Base-by-base conservation (phyloP, 371 early-diverging fungal species). In the Smittium culicis region DNA sequence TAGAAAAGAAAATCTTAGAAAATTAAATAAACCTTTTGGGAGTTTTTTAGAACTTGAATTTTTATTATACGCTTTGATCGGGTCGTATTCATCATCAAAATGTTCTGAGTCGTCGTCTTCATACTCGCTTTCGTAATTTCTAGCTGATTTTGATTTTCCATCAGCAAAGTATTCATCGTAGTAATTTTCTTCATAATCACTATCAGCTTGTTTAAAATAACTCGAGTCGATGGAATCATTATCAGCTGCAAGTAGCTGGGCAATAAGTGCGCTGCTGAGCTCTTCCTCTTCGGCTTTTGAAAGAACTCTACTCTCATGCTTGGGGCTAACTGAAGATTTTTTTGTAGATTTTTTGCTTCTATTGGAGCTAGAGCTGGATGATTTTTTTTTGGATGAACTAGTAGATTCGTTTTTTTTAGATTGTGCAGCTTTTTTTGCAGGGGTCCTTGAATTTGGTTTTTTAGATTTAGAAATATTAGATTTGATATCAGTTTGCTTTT, bases 221-320 rank as follows among this genome's bases (percentile, higher is more conserved):
- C 56, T 27, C 11, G 27, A 54, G 28, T 20, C 45, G 11, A 45
- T 45, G 5, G 45, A 45, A 11, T 5, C 45, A 45, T 45, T 56
- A 64, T 89, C 88, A 71, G 88, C 85, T 8, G 88, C 87, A 32
- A 89, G 72, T 67, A 89, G 74, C 67, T 87, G 80, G 60, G 90
- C 90, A 74, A 89, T 89, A 31, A 85, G 73, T 8, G 88, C 90
- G 30, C 85, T 85, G 70, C 88, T 87, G 83, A 89, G 82, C 70
- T 83, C 87, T 64, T 88, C 90, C 70, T 89, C 90, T 71, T 89
- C 83, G 61, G 85, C 84, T n/a, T 81, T 79, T 14, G 79, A 73
- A 73, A 81, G 45, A 20, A 45, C 20, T 45, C 20, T 45, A 11
- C 20, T 5, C 45, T 45, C 11, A 11, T 45, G 45, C 45, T 45